phyloP scores from a whole-genome alignment of 2,329 filamentous ascomycete species.

The Colletotrichum agaves region DNA sequence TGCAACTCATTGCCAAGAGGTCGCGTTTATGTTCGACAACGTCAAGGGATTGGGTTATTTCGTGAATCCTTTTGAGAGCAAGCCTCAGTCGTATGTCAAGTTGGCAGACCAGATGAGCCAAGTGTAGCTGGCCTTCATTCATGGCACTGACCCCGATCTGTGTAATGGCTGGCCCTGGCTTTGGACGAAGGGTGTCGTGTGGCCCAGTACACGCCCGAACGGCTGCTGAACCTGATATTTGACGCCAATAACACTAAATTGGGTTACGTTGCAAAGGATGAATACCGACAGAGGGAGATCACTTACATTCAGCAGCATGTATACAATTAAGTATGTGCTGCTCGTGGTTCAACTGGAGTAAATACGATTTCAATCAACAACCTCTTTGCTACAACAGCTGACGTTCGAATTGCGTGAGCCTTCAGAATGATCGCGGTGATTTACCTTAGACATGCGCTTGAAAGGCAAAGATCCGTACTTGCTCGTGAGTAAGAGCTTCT shows the following conservation, averaged over 20 bases:
- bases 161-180: not conserved
- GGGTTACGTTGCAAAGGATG: slow-evolving; percentile 55
- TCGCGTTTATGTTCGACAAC: slow-evolving; percentile 61
- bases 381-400: not conserved
- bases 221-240: slow-evolving; percentile 60
- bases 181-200: slow-evolving; percentile 40
- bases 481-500: too few species aligned
- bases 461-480: too few species aligned
- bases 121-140: slow-evolving; percentile 63
- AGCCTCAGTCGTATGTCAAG: slow-evolving; percentile 52
- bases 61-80: slow-evolving; percentile 54
- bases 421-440: too few species aligned
- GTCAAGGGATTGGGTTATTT: slow-evolving; percentile 61
- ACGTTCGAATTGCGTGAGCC: too few species aligned
- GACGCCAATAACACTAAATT: slow-evolving; percentile 56
- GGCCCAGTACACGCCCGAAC: slow-evolving; percentile 54
- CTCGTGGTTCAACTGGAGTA: not conserved
- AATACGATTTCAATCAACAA: not conserved
- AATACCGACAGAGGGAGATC: slow-evolving; percentile 56
- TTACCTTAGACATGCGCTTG: too few species aligned
- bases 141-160: slow-evolving; percentile 55
- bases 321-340: not conserved
- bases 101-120: slow-evolving; percentile 60
- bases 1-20: slow-evolving; percentile 44
- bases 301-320: slow-evolving; percentile 46